Conservation (phyloP, 257 asterid genomes). For the Oldenlandia corymbosa region DNA sequence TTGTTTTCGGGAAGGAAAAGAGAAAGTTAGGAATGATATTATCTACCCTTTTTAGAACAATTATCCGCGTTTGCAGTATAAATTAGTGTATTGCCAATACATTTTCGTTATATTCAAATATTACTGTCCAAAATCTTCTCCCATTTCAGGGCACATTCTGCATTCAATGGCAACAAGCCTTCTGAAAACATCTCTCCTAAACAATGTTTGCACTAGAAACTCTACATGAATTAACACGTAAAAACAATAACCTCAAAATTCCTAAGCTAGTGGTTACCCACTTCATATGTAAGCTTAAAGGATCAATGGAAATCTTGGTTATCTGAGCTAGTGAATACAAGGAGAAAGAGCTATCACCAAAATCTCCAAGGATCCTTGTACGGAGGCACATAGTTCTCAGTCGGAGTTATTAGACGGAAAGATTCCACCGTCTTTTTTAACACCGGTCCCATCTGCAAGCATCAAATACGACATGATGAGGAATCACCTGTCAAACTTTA, state of each 20-base stretch:
- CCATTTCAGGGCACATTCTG: background rate
- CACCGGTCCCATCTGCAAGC: conserved; percentile 79
- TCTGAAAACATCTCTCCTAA: background rate
- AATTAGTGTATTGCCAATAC: too few relatives aligned
- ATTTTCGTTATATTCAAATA: too few relatives aligned
- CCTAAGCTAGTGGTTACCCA: background rate
- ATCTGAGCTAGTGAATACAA: background rate
- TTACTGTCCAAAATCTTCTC: too few relatives aligned
- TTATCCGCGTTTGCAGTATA: too few relatives aligned
- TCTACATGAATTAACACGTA: background rate
- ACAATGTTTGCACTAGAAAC: background rate
- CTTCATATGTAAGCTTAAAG: background rate
- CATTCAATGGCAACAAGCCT: too few relatives aligned
- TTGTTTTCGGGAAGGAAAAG: too few relatives aligned
- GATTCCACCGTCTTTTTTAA: conserved; percentile 69
- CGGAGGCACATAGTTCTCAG: conserved; percentile 90
- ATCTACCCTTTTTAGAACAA: too few relatives aligned
- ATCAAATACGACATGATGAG: background rate
- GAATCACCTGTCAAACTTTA: background rate
- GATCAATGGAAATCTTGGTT: background rate
- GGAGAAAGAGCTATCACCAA: conserved; percentile 44
- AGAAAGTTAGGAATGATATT: too few relatives aligned
- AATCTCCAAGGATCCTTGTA: conserved; percentile 96
- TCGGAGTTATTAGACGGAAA: conserved; percentile 78
- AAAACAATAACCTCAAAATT: conserved; percentile 2